These are phyloP conservation scores for Boletus austroedulis DNA, from an alignment of 1,284 basidiomycete species.

Conservation along the genomic window DNA sequence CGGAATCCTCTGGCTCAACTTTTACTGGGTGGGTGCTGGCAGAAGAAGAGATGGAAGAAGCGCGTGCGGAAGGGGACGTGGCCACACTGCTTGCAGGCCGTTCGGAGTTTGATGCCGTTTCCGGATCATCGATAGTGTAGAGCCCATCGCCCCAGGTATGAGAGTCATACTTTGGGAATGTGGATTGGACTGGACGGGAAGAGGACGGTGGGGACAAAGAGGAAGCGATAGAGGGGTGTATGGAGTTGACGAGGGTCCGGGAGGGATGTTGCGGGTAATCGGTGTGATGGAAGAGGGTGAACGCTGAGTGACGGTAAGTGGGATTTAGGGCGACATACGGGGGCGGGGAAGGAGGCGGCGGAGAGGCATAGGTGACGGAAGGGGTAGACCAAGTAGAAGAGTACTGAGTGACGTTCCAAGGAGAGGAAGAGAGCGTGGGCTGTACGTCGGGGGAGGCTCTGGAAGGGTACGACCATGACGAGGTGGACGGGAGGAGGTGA, in stretches of 20 bases:
- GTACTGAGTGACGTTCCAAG: conserved; percentile 27
- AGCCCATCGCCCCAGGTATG: conserved; percentile 34
- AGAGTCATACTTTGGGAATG: conserved; percentile 23
- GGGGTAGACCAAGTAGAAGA: conserved; percentile 23
- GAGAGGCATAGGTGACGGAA: conserved; percentile 21
- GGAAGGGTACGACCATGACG: conserved; percentile 30
- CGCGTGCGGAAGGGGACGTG: conserved; percentile 37
- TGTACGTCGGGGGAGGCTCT: conserved; percentile 23
- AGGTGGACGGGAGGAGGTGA: conserved; percentile 18
- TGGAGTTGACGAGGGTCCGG: conserved; percentile 17
- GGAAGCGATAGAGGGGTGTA: conserved; percentile 20
- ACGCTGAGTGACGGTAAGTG: conserved; percentile 28
- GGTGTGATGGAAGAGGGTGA: conserved; percentile 21
- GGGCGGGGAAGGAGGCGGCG: conserved; percentile 26
- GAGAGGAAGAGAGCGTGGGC: conserved; percentile 13
- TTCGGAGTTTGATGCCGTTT: conserved; percentile 37
- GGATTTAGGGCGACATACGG: conserved; percentile 26
- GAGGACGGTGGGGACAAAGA: conserved; percentile 15
- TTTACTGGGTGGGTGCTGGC: conserved; percentile 31
- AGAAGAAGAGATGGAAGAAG: conserved; percentile 35
- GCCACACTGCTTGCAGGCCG: conserved; percentile 35
- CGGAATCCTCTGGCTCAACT: conserved; percentile 31
- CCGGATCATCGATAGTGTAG: conserved; percentile 35
- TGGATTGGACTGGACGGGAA: conserved; percentile 5
- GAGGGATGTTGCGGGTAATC: conserved; percentile 23